Percentiles rank a stretch among this genome's conserved stretches.
Conservation (phyloP, 2,329 filamentous ascomycete genomes). For the Trichophyton simii region DNA sequence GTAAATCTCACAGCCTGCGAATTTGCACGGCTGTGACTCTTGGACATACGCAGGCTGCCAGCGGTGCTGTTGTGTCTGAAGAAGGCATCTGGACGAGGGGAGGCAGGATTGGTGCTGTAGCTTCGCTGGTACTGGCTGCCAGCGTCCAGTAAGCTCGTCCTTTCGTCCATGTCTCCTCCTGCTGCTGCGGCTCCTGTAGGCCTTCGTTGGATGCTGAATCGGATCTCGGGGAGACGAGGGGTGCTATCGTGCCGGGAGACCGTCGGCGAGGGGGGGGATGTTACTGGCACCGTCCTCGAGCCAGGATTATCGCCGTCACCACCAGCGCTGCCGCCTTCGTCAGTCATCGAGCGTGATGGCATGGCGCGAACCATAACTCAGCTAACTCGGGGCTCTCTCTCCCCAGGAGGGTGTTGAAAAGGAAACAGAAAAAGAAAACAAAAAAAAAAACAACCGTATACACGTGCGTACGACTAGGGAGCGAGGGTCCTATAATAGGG, state of each 20-base stretch:
- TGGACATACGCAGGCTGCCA: slow-evolving; percentile 28
- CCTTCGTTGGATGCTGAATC: slow-evolving; percentile 9
- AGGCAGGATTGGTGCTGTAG: slow-evolving; percentile 26
- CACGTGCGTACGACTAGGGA: background rate
- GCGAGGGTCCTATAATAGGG: background rate
- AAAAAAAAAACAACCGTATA: background rate
- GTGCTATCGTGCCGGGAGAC: slow-evolving; percentile 5
- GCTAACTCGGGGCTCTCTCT: too few species aligned
- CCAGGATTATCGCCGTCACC: slow-evolving; percentile 6
- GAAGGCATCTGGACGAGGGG: slow-evolving; percentile 22
- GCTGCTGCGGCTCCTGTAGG: too few species aligned
- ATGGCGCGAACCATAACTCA: slow-evolving; percentile 9
- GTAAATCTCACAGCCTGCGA: slow-evolving; percentile 45
- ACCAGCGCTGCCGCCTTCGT: background rate
- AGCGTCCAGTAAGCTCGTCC: slow-evolving; percentile 24
- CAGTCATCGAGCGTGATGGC: slow-evolving; percentile 2
- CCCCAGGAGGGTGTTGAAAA: too few species aligned
- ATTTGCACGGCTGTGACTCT: slow-evolving; percentile 38
- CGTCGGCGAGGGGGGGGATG: slow-evolving; percentile 12
- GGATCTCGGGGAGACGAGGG: slow-evolving; percentile 12
- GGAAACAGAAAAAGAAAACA: background rate
- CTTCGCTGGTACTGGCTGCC: slow-evolving; percentile 18
- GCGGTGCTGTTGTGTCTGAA: slow-evolving; percentile 25
- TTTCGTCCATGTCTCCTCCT: slow-evolving; percentile 18
- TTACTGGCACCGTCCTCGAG: slow-evolving; percentile 9